phyloP scores from a whole-genome alignment of 495 filamentous ascomycete species.

The Lophiostoma macrostomum region DNA sequence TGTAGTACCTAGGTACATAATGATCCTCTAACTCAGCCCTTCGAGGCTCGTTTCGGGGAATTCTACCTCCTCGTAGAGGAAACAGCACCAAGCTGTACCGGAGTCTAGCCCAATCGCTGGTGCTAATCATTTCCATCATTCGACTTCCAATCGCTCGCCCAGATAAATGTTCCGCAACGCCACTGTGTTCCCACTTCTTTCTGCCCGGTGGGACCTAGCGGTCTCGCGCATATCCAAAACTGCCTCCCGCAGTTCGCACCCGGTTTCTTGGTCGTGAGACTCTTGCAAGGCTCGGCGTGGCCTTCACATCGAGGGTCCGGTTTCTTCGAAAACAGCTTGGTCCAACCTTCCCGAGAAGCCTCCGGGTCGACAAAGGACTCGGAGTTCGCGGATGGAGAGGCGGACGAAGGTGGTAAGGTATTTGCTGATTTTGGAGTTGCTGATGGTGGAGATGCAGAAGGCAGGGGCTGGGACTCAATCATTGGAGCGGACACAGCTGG shows the following conservation, averaged over 20 bases:
- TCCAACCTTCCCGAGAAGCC: constrained; percentile 78
- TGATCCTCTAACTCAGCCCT: no score
- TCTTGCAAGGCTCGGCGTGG: constrained; percentile 83
- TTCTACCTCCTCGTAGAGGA: no score
- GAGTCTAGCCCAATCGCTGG: no score
- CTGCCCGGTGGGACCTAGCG: constrained; percentile 75
- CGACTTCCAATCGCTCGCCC: constrained; percentile 88
- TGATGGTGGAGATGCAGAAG: neutral
- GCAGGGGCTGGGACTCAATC: no score
- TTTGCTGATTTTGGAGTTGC: constrained; percentile 53
- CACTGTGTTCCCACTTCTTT: constrained; percentile 81
- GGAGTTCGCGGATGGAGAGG: neutral
- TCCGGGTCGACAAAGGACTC: constrained; percentile 41
- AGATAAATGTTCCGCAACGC: constrained; percentile 85
- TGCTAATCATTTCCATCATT: no score
- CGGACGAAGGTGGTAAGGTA: neutral
- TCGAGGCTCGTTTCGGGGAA: no score
- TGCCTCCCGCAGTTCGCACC: constrained; percentile 78
- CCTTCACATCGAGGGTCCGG: constrained; percentile 71
- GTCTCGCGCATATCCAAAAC: constrained; percentile 84
- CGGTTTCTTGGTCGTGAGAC: constrained; percentile 75
- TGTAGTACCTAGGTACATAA: no score
- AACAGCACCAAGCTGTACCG: no score
- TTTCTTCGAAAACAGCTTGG: constrained; percentile 75
- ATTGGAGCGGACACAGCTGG: neutral